These are phyloP conservation scores for Paspalum vaginatum DNA, from an alignment of 176 grass and related monocot species.

Conservation along the genomic window DNA sequence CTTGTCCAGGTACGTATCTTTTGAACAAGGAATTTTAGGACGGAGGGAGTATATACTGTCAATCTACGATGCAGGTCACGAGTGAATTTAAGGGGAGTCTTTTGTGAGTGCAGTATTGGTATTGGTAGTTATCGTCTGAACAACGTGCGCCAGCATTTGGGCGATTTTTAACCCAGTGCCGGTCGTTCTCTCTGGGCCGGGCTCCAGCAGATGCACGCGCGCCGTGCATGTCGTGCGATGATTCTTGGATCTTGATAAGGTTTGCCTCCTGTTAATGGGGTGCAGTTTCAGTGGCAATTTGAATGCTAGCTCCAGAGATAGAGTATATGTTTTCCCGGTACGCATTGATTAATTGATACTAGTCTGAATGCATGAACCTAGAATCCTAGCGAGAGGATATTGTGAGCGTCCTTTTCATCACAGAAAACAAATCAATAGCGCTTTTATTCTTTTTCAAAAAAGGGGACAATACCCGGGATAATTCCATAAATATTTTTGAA, in stretches of 20 bases:
- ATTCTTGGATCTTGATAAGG: conserved; percentile 24
- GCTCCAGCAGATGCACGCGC: not conserved
- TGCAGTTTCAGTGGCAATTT: not conserved
- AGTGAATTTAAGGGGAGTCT: not conserved
- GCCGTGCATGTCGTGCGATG: not conserved
- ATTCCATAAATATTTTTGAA: no score
- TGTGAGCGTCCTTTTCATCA: not conserved
- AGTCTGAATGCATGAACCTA: not conserved
- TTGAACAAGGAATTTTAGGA: no score
- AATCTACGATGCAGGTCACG: not conserved
- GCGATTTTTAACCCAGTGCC: not conserved
- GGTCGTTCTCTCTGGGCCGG: not conserved
- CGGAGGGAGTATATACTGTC: no score
- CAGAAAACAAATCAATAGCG: not conserved
- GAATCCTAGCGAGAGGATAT: not conserved
- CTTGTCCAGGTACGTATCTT: no score
- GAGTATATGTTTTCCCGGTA: no score
- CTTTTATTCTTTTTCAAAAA: not conserved
- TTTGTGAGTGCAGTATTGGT: not conserved
- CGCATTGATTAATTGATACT: not conserved
- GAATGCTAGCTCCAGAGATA: not conserved
- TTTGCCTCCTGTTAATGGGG: not conserved
- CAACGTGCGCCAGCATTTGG: not conserved
- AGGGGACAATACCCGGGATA: no score
- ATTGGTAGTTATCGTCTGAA: not conserved